phyloP scores from a whole-genome alignment of 192 early-diverging fungal genomes.

The Backusella parvicylindrica region DNA sequence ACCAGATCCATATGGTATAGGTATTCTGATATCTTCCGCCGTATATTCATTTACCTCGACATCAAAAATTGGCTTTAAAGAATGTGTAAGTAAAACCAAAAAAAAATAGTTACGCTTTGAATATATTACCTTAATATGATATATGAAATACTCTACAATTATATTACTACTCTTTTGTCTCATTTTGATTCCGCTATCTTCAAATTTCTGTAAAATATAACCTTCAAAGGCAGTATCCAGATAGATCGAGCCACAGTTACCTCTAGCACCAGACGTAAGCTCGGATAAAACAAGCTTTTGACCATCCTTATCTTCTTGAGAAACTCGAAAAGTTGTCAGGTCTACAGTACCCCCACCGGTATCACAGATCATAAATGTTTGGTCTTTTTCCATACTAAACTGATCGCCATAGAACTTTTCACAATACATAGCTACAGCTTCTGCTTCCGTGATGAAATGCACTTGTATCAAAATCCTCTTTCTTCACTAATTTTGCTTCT shows the following conservation, averaged over 20 bases:
- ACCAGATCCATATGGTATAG: slow-evolving; percentile 35
- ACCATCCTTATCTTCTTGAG: not conserved
- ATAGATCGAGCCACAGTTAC: slow-evolving; percentile 44
- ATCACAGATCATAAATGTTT: slow-evolving; percentile 50
- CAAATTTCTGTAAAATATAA: slow-evolving; percentile 40
- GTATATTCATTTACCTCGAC: slow-evolving; percentile 37
- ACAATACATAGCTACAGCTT: slow-evolving; percentile 54
- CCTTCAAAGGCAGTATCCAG: slow-evolving; percentile 46
- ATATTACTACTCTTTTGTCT: slow-evolving; percentile 24
- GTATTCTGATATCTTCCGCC: slow-evolving; percentile 40
- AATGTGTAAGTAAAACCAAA: not conserved
- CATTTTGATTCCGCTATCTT: slow-evolving; percentile 31
- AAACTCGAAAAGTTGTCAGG: slow-evolving; percentile 47
- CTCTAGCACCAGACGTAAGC: slow-evolving; percentile 51
- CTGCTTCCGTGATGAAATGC: slow-evolving; percentile 45
- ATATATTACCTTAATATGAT: slow-evolving; percentile 37
- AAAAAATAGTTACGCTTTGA: not conserved
- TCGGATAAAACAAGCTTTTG: slow-evolving; percentile 32
- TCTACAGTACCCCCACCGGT: slow-evolving; percentile 55
- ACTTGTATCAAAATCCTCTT: slow-evolving; percentile 26
- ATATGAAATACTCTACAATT: slow-evolving; percentile 46
- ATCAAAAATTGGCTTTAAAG: slow-evolving; percentile 38
- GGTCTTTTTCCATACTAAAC: slow-evolving; percentile 30
- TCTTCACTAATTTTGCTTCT: slow-evolving; percentile 44
- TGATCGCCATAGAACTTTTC: slow-evolving; percentile 39